These are phyloP conservation scores for Mycena haematopus DNA, from an alignment of 768 basidiomycete genomes.

Conservation along the genomic window DNA sequence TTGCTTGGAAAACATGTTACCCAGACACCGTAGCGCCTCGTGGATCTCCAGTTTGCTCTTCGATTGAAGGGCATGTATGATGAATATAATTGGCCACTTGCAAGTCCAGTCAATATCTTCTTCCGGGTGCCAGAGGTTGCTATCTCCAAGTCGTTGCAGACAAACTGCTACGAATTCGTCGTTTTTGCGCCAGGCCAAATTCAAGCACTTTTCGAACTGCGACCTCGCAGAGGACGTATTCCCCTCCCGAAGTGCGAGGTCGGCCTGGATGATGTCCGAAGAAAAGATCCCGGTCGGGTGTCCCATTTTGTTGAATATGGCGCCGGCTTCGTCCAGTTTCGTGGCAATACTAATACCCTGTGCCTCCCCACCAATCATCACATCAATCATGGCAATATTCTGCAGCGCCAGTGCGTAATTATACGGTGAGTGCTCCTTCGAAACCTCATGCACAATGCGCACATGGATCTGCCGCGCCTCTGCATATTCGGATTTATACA, in stretches of 20 bases:
- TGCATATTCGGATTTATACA: background rate
- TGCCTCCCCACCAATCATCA: background rate
- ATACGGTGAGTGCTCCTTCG: background rate
- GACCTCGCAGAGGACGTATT: background rate
- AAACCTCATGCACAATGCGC: background rate
- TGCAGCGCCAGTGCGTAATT: background rate
- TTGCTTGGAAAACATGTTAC: background rate
- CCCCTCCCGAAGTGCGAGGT: background rate
- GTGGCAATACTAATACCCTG: background rate
- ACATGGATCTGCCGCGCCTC: background rate
- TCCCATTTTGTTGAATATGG: background rate
- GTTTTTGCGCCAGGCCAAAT: background rate
- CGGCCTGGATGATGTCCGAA: background rate
- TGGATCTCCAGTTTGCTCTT: background rate
- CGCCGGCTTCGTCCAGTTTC: background rate
- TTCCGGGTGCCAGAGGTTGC: background rate
- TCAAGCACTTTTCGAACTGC: background rate
- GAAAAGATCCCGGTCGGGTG: background rate
- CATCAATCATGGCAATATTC: background rate
- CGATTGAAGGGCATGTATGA: background rate
- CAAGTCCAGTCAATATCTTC: background rate
- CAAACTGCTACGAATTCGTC: background rate
- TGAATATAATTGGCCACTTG: background rate
- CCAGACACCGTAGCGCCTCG: background rate
- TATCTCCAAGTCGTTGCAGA: background rate